Evolutionary conservation across 116 monocot genomes (phyloP).

Genomic region (Thalassia testudinum): DNA sequence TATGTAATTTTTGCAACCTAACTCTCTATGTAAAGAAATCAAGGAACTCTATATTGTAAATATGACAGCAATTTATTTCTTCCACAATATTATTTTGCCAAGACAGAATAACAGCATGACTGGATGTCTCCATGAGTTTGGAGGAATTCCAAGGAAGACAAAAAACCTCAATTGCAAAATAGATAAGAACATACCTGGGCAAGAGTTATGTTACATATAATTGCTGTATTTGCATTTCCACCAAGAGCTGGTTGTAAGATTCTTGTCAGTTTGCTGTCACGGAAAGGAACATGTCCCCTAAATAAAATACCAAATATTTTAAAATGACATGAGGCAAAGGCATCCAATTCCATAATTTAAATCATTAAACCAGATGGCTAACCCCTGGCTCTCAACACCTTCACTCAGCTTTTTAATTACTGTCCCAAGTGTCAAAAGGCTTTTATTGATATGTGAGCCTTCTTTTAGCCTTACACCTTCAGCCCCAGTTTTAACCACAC

Average conservation of each 20-base stretch:
- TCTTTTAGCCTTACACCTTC: conserved; percentile 89
- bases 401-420: conserved; percentile 97
- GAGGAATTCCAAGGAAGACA: no score
- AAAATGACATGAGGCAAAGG: not conserved
- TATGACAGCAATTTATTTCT: no score
- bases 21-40: no score
- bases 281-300: conserved; percentile 91
- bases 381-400: conserved; percentile 86
- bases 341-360: not conserved
- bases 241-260: conserved; percentile 93
- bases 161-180: no score
- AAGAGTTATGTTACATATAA: conserved; percentile 93
- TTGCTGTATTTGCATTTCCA: conserved; percentile 93
- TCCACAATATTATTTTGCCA: no score
- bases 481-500: conserved; percentile 90
- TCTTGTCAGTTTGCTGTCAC: conserved; percentile 93
- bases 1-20: no score
- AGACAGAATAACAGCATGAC: no score
- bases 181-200: conserved; percentile 39
- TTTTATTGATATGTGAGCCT: conserved; percentile 97
- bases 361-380: conserved; percentile 6
- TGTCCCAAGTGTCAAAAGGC: conserved; percentile 85
- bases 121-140: no score
- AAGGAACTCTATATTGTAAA: no score
- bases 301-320: not conserved